A percentile compares a stretch with the other conserved stretches of the same genome.
Conservation (phyloP, 1,284 basidiomycete genomes). For the Cryptococcus sp. region DNA sequence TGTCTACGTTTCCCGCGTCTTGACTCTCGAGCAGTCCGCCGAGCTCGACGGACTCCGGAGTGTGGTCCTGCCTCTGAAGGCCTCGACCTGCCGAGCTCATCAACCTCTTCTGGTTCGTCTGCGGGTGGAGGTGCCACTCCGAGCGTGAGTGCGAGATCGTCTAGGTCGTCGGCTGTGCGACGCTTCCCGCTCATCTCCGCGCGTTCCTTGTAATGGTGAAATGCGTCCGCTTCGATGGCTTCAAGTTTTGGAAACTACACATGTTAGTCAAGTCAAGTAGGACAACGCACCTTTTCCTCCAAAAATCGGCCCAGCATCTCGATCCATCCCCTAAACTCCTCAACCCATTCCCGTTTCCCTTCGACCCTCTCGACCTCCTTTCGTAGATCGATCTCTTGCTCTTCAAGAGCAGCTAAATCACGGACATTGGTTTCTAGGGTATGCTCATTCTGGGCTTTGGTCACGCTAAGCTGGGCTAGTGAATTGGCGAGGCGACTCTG, state of each 20-base stretch:
- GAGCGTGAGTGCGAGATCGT: slow-evolving; percentile 73
- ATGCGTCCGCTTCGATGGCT: slow-evolving; percentile 74
- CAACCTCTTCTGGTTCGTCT: slow-evolving; percentile 52
- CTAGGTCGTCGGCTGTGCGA: slow-evolving; percentile 67
- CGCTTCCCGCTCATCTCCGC: slow-evolving; percentile 64
- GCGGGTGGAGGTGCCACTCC: slow-evolving; percentile 53
- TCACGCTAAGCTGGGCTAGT: slow-evolving; percentile 54
- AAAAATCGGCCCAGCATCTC: slow-evolving; percentile 83
- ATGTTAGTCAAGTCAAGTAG: background rate
- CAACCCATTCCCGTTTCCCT: slow-evolving; percentile 80
- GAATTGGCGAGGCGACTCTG: slow-evolving; percentile 63
- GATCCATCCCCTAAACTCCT: slow-evolving; percentile 76
- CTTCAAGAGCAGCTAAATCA: slow-evolving; percentile 67
- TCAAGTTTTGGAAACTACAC: slow-evolving; percentile 74
- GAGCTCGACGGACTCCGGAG: slow-evolving; percentile 54
- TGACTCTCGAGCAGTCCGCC: slow-evolving; percentile 54
- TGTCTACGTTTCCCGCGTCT: slow-evolving; percentile 55
- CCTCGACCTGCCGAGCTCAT: slow-evolving; percentile 59
- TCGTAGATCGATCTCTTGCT: slow-evolving; percentile 72
- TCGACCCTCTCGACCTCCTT: slow-evolving; percentile 74
- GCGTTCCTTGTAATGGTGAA: slow-evolving; percentile 70
- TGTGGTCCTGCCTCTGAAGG: slow-evolving; percentile 40
- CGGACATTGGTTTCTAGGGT: slow-evolving; percentile 47
- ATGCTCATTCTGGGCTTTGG: slow-evolving; percentile 38
- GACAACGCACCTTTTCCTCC: slow-evolving; percentile 72